Evolutionary conservation across 306 rosid genomes (phyloP), one percentile per base, ranked within the genome.

Genomic region (Abrus pulchellus): DNA sequence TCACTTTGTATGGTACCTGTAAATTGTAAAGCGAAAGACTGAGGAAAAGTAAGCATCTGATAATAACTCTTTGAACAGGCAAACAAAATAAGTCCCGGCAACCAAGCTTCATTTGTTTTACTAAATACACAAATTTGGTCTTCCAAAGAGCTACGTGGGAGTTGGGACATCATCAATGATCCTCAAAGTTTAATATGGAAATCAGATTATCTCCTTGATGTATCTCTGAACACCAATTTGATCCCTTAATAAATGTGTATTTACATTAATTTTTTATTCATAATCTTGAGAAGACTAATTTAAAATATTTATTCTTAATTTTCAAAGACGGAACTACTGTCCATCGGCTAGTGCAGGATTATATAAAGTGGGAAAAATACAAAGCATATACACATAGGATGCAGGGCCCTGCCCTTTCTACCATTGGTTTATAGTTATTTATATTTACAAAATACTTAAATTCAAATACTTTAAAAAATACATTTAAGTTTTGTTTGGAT

Each of bases 151-250:
- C 20, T 77, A 65, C 74, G 27, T 2, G 10, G n/a, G 36, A 65
- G 65, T 27, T 2, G 10, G n/a, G 36, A 54, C 38, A 53, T 36
- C 50, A 72, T 20, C 54, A 27, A 14, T 50, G 33, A 10, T 20
- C 44, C 48, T 41, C 45, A 54, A 13, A 67, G 40, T 29, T 72
- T 53, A 72, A 70, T 49, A 13, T 52, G 2, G 10, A 9, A 5
- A n/a, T 53, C 45, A 6, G 7, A 5, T 78, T 41, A 8, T 38
- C 48, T 7, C n/a, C 1, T n/a, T 9, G 13, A 27, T 50, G 59
- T 27, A 76, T 10, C 64, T 52, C 28, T 77, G 33, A 20, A 66
- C 20, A 66, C 70, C 66, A 53, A 69, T 14, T 57, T 79, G 53
- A 34, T 45, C 47, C 47, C 52, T n/a, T 29, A 68, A 32, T 33